These are phyloP conservation scores for Selaginella tamariscina DNA, from an alignment of 75 land plant species.

Conservation along the genomic window DNA sequence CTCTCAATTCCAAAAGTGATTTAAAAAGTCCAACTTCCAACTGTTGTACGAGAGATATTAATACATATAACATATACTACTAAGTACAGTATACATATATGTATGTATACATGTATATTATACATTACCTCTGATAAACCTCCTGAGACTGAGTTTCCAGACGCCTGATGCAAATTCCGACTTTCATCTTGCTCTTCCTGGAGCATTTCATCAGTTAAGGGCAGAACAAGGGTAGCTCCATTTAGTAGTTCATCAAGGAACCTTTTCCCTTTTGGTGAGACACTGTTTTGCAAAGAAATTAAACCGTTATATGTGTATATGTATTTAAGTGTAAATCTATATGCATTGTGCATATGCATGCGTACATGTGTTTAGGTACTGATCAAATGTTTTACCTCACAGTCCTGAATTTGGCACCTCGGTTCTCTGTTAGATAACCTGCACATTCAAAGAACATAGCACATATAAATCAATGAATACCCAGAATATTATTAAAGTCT, in stretches of 20 bases:
- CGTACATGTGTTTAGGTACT: too few relatives aligned
- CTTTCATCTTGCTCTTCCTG: slow-evolving; percentile 32
- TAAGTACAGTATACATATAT: neutral
- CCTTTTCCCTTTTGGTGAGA: slow-evolving; percentile 33
- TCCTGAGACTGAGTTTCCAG: too few relatives aligned
- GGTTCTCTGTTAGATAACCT: slow-evolving; percentile 57
- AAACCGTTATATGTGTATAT: too few relatives aligned
- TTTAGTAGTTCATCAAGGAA: slow-evolving; percentile 34
- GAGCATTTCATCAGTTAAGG: slow-evolving; percentile 47
- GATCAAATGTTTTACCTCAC: slow-evolving; percentile 48
- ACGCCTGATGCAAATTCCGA: slow-evolving; percentile 10
- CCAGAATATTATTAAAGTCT: too few relatives aligned
- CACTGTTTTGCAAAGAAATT: slow-evolving; percentile 21
- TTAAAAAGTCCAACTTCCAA: slow-evolving; percentile 43
- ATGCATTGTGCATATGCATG: too few relatives aligned
- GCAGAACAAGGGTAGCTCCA: slow-evolving; percentile 25
- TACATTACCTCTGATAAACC: too few relatives aligned
- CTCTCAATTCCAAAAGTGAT: slow-evolving; percentile 42
- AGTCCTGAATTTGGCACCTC: slow-evolving; percentile 32
- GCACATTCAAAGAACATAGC: slow-evolving; percentile 21
- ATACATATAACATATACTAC: too few relatives aligned
- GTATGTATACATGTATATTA: too few relatives aligned
- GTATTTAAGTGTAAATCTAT: too few relatives aligned
- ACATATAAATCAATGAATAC: neutral
- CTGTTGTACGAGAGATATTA: too few relatives aligned